These are phyloP conservation scores for Termitomyces sp. DNA, from an alignment of 768 basidiomycete genomes.

Conservation along the genomic window DNA sequence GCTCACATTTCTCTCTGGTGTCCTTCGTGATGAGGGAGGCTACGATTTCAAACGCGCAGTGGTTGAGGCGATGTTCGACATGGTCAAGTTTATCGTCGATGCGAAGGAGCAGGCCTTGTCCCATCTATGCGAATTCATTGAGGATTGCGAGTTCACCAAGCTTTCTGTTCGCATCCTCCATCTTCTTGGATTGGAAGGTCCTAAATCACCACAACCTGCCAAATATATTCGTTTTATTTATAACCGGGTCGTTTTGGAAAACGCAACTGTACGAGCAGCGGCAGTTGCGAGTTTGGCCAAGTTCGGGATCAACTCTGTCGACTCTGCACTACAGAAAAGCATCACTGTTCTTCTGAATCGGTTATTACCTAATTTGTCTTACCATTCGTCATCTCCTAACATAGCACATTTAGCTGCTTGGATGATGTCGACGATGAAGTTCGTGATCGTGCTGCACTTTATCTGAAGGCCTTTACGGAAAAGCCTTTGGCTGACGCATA, in stretches of 20 bases:
- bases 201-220: constrained; percentile 91
- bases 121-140: constrained; percentile 98
- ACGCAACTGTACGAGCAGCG: constrained; percentile 94
- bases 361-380: constrained; percentile 31
- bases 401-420: constrained; percentile 57
- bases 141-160: constrained; percentile 99
- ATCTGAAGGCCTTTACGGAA: constrained; percentile 79
- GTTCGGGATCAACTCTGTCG: constrained; percentile 88
- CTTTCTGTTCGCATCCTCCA: constrained; percentile 96
- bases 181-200: constrained; percentile 92
- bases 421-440: constrained; percentile 99
- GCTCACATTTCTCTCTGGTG: constrained; percentile 95
- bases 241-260: constrained; percentile 97
- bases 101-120: constrained; percentile 97
- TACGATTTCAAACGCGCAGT: constrained; percentile 99
- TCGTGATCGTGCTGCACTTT: constrained; percentile 93
- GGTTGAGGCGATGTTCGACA: constrained; percentile 99
- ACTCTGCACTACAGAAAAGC: constrained; percentile 74
- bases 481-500: constrained; percentile 77
- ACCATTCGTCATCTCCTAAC: constrained; percentile 1
- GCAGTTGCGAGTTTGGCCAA: constrained; percentile 94
- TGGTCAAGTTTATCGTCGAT: constrained; percentile 96
- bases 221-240: constrained; percentile 99
- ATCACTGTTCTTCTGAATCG: constrained; percentile 82
- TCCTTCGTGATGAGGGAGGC: constrained; percentile 96